Conservation (phyloP, 768 basidiomycete species). For the Amanita pallidorosea region DNA sequence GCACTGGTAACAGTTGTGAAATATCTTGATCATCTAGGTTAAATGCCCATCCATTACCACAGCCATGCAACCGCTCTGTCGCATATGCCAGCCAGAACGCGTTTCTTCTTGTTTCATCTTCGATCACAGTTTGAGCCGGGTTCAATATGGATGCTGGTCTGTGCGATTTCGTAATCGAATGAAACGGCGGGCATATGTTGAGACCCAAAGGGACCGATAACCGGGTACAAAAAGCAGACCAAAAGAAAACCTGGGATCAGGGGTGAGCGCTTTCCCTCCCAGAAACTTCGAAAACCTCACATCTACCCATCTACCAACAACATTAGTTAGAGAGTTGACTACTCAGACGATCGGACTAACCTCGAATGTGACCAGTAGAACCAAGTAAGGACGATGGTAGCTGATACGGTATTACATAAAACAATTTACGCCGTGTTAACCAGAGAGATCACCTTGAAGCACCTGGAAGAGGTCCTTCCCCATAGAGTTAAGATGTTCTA, state of each 20-base stretch:
- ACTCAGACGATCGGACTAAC: slow-evolving; percentile 20
- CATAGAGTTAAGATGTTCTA: slow-evolving; percentile 33
- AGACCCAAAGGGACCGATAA: slow-evolving; percentile 55
- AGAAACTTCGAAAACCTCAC: slow-evolving; percentile 21
- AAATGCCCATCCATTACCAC: slow-evolving; percentile 62
- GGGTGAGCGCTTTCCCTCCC: too few species aligned
- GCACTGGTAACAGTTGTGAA: slow-evolving; percentile 57
- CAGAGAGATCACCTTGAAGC: slow-evolving; percentile 39
- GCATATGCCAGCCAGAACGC: slow-evolving; percentile 68
- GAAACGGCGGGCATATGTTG: slow-evolving; percentile 58
- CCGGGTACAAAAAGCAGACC: slow-evolving; percentile 46
- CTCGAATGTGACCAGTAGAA: slow-evolving; percentile 69
- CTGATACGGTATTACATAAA: slow-evolving; percentile 20
- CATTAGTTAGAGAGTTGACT: slow-evolving; percentile 7
- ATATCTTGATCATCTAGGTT: slow-evolving; percentile 67
- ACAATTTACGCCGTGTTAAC: background rate
- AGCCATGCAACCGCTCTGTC: slow-evolving; percentile 54
- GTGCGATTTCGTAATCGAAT: slow-evolving; percentile 48
- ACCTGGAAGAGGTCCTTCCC: slow-evolving; percentile 49
- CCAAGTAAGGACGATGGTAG: slow-evolving; percentile 54
- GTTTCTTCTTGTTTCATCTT: slow-evolving; percentile 65
- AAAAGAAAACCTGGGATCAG: slow-evolving; percentile 43
- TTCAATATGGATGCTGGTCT: slow-evolving; percentile 49
- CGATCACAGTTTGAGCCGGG: slow-evolving; percentile 48
- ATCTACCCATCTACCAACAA: slow-evolving; percentile 54